Conservation (phyloP, 768 basidiomycete species). For the Xerocomellus chrysenteron region DNA sequence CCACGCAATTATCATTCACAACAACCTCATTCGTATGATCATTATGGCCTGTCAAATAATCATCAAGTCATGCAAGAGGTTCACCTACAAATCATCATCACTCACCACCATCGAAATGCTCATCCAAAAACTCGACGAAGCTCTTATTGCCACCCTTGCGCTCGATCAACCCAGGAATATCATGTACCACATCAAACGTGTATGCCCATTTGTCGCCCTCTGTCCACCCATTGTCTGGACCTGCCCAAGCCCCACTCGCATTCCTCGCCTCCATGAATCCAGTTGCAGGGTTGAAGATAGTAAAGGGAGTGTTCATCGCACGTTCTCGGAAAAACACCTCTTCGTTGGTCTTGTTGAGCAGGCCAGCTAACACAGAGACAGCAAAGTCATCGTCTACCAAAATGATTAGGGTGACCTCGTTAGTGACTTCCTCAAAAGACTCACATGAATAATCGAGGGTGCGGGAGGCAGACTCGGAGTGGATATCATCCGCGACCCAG, state of each 20-base stretch:
- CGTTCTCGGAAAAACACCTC: conserved; percentile 55
- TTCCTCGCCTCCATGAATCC: conserved; percentile 85
- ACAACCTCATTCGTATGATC: conserved; percentile 75
- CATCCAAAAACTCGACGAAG: conserved; percentile 69
- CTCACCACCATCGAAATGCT: conserved; percentile 48
- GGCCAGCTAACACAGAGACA: conserved; percentile 57
- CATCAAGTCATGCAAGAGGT: conserved; percentile 1
- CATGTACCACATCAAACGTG: conserved; percentile 75
- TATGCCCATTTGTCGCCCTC: conserved; percentile 82
- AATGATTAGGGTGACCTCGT: not conserved
- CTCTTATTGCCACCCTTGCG: conserved; percentile 61
- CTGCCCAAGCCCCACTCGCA: conserved; percentile 68
- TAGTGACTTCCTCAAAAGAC: conserved; percentile 15
- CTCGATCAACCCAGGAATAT: conserved; percentile 59
- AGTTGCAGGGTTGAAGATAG: conserved; percentile 61
- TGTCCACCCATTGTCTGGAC: conserved; percentile 73
- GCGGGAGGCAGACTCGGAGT: conserved; percentile 76
- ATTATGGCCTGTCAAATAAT: conserved; percentile 56
- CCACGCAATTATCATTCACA: not conserved
- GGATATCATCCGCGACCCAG: conserved; percentile 77
- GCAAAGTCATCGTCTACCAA: conserved; percentile 74
- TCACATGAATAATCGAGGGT: conserved; percentile 78
- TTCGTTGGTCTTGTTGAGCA: conserved; percentile 50
- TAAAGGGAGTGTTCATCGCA: conserved; percentile 54
- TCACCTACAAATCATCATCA: not conserved